These are phyloP conservation scores for Agaricus blazei DNA, from an alignment of 768 basidiomycete genomes.

Conservation along the genomic window DNA sequence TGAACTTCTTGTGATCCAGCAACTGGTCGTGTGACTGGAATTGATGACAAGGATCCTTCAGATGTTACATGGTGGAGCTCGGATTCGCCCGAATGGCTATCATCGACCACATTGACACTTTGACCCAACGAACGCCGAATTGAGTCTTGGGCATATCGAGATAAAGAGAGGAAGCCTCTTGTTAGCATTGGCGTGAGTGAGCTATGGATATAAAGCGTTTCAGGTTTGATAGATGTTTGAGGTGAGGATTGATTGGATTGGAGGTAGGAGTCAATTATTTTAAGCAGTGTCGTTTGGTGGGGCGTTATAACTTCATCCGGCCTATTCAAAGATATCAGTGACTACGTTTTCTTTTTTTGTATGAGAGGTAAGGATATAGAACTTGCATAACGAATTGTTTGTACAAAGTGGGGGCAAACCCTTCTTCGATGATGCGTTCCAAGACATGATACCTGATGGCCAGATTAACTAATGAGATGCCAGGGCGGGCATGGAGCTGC, in stretches of 20 bases:
- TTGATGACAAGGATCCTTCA: conserved; percentile 5
- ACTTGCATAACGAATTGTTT: conserved; percentile 56
- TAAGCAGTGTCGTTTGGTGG: conserved; percentile 83
- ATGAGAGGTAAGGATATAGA: not conserved
- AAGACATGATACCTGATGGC: conserved; percentile 57
- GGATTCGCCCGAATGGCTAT: conserved; percentile 2
- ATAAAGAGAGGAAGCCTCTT: conserved; percentile 55
- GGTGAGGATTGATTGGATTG: conserved; percentile 43
- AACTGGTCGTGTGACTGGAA: not conserved
- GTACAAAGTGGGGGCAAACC: conserved; percentile 57
- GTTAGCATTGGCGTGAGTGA: conserved; percentile 55
- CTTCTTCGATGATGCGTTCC: conserved; percentile 55
- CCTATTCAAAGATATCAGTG: conserved; percentile 27
- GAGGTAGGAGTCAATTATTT: conserved; percentile 81
- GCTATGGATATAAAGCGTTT: conserved; percentile 31
- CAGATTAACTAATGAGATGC: conserved; percentile 6
- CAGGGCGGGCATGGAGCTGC: conserved; percentile 12
- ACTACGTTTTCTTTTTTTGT: not conserved
- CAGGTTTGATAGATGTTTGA: conserved; percentile 22
- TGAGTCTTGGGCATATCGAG: conserved; percentile 50
- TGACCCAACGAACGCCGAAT: conserved; percentile 42
- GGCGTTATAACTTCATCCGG: conserved; percentile 71
- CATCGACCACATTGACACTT: conserved; percentile 11
- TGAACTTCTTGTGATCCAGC: conserved; percentile 1
- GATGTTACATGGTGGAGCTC: not conserved